A percentile compares a stretch with the other conserved stretches of the same genome.
These are phyloP conservation scores for Nakaseomyces delphensis DNA, from an alignment of 1,139 yeast species.

Conservation along the genomic window DNA sequence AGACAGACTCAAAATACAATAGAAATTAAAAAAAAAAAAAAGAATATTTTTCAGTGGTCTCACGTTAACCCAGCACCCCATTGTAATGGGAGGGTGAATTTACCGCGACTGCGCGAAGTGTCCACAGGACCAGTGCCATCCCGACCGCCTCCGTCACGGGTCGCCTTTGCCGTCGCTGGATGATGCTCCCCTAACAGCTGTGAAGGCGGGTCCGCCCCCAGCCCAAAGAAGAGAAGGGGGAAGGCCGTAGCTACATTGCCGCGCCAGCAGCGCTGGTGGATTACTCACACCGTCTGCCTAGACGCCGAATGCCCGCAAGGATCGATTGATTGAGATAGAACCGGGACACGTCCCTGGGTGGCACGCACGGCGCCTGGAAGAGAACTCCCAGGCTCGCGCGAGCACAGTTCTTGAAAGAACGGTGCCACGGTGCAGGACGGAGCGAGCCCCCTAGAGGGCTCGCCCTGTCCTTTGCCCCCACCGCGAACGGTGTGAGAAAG, in stretches of 20 bases:
- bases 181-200: constrained; percentile 38
- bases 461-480: constrained; percentile 10
- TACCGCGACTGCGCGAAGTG: constrained; percentile 7
- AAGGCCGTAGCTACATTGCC: constrained; percentile 27
- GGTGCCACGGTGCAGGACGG: constrained; percentile 20
- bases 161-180: constrained; percentile 37
- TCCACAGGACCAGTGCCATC: constrained; percentile 28
- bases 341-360: constrained; percentile 33
- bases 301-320: constrained; percentile 31
- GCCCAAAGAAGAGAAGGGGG: too few species aligned
- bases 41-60: constrained; percentile 10
- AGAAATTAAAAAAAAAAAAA: neutral
- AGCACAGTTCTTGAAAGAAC: constrained; percentile 11
- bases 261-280: constrained; percentile 23
- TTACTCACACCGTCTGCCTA: constrained; percentile 28
- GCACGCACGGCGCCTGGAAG: too few species aligned
- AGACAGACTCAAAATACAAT: neutral
- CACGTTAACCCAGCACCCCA: constrained; percentile 6
- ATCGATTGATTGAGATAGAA: constrained; percentile 29
- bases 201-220: constrained; percentile 24
- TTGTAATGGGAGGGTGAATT: constrained; percentile 6
- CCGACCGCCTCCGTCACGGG: constrained; percentile 39
- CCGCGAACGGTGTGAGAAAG: constrained; percentile 6
- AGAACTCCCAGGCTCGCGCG: too few species aligned
- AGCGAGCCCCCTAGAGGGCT: neutral